Evolutionary conservation across 345 rosid species (phyloP), one percentile per base, ranked within the genome.

Genomic region (Melastoma malabathricum): DNA sequence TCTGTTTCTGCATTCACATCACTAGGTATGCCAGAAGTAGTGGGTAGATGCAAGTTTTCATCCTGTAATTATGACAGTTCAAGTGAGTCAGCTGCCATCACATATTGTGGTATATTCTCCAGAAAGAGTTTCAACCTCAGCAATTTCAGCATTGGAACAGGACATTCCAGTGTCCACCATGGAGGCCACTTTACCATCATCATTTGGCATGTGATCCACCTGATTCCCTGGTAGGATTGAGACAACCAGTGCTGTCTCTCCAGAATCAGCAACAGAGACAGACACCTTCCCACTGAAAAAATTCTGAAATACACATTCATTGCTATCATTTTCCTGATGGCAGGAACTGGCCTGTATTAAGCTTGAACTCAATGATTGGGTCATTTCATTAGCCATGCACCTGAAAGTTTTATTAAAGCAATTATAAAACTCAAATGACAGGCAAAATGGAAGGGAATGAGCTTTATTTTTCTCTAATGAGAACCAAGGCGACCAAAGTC

Each of bases 241-340:
- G 64, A 92, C 87, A 57, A 92, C 89, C 65, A 92, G 27, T 48
- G 95, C 98, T 2, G 96, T 87, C 72, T 90, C 98, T 53, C 98
- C 98, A 47, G 76, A 75, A 73, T 87, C 98, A 61, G 93, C 96
- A 51, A 87, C 70, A 57, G 88, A 74, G 50, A 92, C 81, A 61
- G 90, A 72, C 59, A 92, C 48, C 56, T 84, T 87, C 57, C 94
- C 76, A 55, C 80, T 60, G 48, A 69, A 77, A 54, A 76, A 31
- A 69, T 68, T 69, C 62, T 84, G 77, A 9, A 60, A 64, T 63
- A 74, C 69, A 69, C 58, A 71, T 65, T 54, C 74, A 41, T 60
- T 60, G 61, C 62, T 64, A 22, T 60, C 64, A 59, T 50, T 70
- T 56, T 73, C 84, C 15, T 62, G 64, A 78, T 51, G 59, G 41